phyloP scores from a whole-genome alignment of 2,329 filamentous ascomycete genomes.

The Cladosporium austrohemisphaericum region DNA sequence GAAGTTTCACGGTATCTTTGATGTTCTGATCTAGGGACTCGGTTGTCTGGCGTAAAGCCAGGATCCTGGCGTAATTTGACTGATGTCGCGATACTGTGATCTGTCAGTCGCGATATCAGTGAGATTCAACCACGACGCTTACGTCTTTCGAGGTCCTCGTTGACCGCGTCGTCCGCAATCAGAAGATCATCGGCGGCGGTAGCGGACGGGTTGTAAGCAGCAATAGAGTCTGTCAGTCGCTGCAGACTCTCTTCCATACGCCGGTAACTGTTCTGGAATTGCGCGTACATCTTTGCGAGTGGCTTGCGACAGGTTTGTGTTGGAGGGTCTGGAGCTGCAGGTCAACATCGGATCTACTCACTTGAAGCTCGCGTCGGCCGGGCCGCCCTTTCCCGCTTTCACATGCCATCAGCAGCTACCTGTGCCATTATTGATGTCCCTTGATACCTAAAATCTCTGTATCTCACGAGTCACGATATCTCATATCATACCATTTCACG shows the following conservation, averaged over 20 bases:
- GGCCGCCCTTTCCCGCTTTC: neutral
- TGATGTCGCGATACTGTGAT: conserved; percentile 67
- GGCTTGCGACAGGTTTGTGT: neutral
- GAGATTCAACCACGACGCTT: conserved; percentile 18
- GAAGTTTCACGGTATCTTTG: conserved; percentile 63
- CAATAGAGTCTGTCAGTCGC: conserved; percentile 71
- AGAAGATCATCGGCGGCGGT: conserved; percentile 65
- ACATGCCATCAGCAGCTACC: no score
- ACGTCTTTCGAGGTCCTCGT: conserved; percentile 63
- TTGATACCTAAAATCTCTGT: no score
- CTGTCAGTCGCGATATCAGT: neutral
- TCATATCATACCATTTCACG: no score
- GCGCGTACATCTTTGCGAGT: conserved; percentile 36
- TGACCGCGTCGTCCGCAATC: conserved; percentile 65
- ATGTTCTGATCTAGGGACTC: conserved; percentile 67
- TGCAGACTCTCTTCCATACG: conserved; percentile 53
- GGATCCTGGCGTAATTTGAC: conserved; percentile 66
- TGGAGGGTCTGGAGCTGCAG: no score
- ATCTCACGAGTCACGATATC: no score
- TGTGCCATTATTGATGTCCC: no score
- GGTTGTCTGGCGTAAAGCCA: conserved; percentile 63
- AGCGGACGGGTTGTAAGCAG: conserved; percentile 74
- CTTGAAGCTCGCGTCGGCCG: neutral
- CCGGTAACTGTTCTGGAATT: conserved; percentile 43
- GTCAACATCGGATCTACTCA: no score